A percentile compares a stretch with the other conserved stretches of the same genome.
Evolutionary conservation across 352 stramenopile genomes (phyloP).

Genomic region (Phytophthora sp.): DNA sequence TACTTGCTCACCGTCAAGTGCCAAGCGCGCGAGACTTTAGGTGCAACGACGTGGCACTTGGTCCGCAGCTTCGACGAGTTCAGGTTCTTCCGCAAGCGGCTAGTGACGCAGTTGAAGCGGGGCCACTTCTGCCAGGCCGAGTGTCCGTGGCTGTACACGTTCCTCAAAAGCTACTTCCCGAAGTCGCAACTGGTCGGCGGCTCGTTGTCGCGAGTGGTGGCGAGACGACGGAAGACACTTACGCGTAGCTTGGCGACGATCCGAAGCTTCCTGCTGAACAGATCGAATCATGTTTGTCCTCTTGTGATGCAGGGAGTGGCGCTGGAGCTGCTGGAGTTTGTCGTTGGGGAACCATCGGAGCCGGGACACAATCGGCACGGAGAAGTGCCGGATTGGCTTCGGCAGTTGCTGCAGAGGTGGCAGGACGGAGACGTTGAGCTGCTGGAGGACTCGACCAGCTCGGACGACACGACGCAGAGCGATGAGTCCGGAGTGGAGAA

Average conservation of each 20-base stretch:
- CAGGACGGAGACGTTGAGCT: constrained; percentile 27
- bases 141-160: constrained; percentile 45
- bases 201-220: constrained; percentile 36
- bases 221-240: constrained; percentile 41
- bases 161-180: constrained; percentile 49
- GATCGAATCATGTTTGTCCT: constrained; percentile 39
- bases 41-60: constrained; percentile 38
- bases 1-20: constrained; percentile 39
- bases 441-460: constrained; percentile 15
- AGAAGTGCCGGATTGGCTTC: constrained; percentile 20
- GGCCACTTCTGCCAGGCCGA: constrained; percentile 44
- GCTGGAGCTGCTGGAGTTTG: constrained; percentile 38
- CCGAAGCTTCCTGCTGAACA: constrained; percentile 43
- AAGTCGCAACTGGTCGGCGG: constrained; percentile 41
- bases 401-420: constrained; percentile 30
- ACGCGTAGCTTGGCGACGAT: constrained; percentile 46
- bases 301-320: constrained; percentile 35
- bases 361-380: constrained; percentile 13
- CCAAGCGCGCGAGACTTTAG: constrained; percentile 2
- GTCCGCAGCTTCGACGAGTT: constrained; percentile 55
- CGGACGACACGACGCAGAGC: constrained; percentile 16
- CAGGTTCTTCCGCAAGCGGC: constrained; percentile 40
- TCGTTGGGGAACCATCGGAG: constrained; percentile 20
- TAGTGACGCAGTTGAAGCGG: constrained; percentile 25
- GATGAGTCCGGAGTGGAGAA: constrained; percentile 15